phyloP scores from a whole-genome alignment of 1,284 basidiomycete species.

The Apiotrichum montevideense region DNA sequence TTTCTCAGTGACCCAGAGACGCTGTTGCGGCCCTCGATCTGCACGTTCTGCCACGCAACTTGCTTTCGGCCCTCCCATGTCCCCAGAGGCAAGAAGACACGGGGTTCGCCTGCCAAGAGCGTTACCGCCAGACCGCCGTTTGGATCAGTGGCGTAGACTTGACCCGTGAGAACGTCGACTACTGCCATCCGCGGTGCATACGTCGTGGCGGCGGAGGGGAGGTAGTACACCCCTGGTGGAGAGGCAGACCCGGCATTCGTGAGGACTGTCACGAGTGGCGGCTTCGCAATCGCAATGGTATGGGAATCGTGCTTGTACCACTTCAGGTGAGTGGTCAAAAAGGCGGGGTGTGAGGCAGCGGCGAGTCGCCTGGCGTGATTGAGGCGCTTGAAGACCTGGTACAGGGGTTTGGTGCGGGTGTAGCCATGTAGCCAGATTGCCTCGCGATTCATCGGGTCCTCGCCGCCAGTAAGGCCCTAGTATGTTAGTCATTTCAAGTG shows the following conservation, averaged over 20 bases:
- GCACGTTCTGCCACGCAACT: slow-evolving; percentile 11
- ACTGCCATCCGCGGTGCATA: slow-evolving; percentile 53
- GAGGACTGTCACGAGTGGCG: slow-evolving; percentile 60
- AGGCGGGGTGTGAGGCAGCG: slow-evolving; percentile 50
- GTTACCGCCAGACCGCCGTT: slow-evolving; percentile 47
- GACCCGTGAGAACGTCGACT: slow-evolving; percentile 60
- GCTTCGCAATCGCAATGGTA: slow-evolving; percentile 58
- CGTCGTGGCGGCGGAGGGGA: slow-evolving; percentile 34
- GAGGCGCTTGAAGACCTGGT: slow-evolving; percentile 54
- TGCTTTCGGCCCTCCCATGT: slow-evolving; percentile 12
- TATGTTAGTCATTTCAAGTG: too few relatives aligned
- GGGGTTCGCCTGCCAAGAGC: slow-evolving; percentile 33
- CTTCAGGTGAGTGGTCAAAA: slow-evolving; percentile 55
- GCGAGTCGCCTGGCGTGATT: slow-evolving; percentile 60
- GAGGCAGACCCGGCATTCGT: slow-evolving; percentile 57
- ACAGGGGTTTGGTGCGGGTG: slow-evolving; percentile 48
- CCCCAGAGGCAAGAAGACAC: slow-evolving; percentile 37
- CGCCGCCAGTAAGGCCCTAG: slow-evolving; percentile 51
- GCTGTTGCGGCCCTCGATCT: not conserved
- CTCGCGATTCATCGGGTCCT: slow-evolving; percentile 46
- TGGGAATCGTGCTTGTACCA: slow-evolving; percentile 44
- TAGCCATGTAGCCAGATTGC: slow-evolving; percentile 50
- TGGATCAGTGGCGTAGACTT: slow-evolving; percentile 48
- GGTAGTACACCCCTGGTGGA: slow-evolving; percentile 34
- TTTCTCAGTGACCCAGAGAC: not conserved